Evolutionary conservation across 805 yeast species (phyloP), one percentile per base, ranked within the genome.

Genomic region (Candida andamanensis): DNA sequence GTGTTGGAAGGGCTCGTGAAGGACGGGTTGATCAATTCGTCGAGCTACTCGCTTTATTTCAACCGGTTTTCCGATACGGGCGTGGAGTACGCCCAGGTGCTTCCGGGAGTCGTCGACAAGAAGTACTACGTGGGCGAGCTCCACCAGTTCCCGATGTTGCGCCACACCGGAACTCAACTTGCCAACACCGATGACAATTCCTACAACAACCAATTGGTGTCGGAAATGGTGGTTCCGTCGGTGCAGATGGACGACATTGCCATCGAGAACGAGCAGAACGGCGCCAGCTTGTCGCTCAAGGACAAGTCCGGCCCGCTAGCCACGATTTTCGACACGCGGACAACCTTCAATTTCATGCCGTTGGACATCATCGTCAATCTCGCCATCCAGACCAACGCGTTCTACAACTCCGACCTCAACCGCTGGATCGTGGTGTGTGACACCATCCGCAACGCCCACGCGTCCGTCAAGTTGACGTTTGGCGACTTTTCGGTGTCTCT

Each of bases 331-430:
- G 86, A 81, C 47, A 59, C 84, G 1, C 61, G 85, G 35, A 59
- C 68, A 24, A 40, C 53, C 8, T 71, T 55, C 49, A 65, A 64
- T 17, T 70, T 60, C 47, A 50, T 83, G 21, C 90, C 90, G 0
- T 55, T 69, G 24, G 67, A 70, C 28, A 49, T 74, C 4, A 58
- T 83, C 25, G 63, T 82, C 30, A 74, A 72, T 42, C 54, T 83
- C 18, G 85, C 89, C 0, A 63, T 81, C 16, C 89, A 83, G 53
- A 58, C 79, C 24, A 78, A 78, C 46, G 90, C 90, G 0, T 72
- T 66, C 40, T 83, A 74, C 48, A 66, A 72, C 3, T 50, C 56
- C 4, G 58, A 61, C 5, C 46, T 63, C 5, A 60, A 58, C 15
- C 46, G 67, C 12, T 83, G 90, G 90, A 45, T 80, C 11, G 78